These are phyloP conservation scores for Rhexocercosporidium sp. DNA, from an alignment of 2,329 filamentous ascomycete species.

Conservation along the genomic window DNA sequence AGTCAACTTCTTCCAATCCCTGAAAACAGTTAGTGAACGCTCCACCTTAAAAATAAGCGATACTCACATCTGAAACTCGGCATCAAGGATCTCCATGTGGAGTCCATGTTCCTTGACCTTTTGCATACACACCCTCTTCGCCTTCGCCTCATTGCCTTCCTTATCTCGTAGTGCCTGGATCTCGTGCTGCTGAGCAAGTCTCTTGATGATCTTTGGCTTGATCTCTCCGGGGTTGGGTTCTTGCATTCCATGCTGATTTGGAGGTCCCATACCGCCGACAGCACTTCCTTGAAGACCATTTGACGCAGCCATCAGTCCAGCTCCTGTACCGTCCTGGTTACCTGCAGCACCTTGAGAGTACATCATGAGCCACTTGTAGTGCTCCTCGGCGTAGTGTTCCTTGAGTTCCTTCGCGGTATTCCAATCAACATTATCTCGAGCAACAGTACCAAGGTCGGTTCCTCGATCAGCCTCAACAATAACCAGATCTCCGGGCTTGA, in stretches of 20 bases:
- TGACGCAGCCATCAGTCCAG: slow-evolving; percentile 67
- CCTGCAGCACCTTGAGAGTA: slow-evolving; percentile 81
- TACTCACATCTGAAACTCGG: slow-evolving; percentile 96
- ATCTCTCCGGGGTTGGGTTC: slow-evolving; percentile 76
- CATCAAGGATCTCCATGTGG: slow-evolving; percentile 98
- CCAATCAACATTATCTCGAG: slow-evolving; percentile 85
- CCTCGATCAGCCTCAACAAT: slow-evolving; percentile 98
- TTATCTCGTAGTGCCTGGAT: slow-evolving; percentile 90
- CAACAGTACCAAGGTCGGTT: slow-evolving; percentile 92
- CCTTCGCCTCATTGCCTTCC: slow-evolving; percentile 96
- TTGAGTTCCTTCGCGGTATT: slow-evolving; percentile 87
- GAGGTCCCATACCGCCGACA: slow-evolving; percentile 78
- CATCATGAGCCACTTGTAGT: slow-evolving; percentile 99
- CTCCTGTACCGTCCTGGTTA: slow-evolving; percentile 63
- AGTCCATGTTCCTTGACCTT: slow-evolving; percentile 94
- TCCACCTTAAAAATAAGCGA: slow-evolving; percentile 27
- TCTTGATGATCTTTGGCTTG: slow-evolving; percentile 96
- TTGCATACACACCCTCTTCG: slow-evolving; percentile 94
- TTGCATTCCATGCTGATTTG: slow-evolving; percentile 74
- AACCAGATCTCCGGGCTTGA: slow-evolving; percentile 90
- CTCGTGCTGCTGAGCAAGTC: slow-evolving; percentile 89
- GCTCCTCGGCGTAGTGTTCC: slow-evolving; percentile 90
- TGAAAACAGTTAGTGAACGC: slow-evolving; percentile 45
- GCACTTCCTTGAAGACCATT: slow-evolving; percentile 71
- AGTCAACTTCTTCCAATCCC: slow-evolving; percentile 98